These are phyloP conservation scores for Diaporthe ampelina DNA, from an alignment of 2,329 filamentous ascomycete genomes.

Conservation along the genomic window DNA sequence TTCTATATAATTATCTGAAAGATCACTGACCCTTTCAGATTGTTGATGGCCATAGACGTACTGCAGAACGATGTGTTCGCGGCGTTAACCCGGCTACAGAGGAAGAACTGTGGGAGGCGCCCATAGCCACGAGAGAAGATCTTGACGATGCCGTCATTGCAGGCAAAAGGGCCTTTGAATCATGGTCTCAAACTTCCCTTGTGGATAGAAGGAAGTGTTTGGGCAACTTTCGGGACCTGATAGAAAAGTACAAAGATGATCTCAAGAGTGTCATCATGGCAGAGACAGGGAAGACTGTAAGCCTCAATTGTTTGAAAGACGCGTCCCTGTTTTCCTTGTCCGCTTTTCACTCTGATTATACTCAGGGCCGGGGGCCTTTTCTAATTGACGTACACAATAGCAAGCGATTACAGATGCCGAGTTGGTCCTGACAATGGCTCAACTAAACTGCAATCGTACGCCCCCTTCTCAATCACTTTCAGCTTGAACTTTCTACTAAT, in stretches of 20 bases:
- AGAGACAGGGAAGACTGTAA: constrained; percentile 20
- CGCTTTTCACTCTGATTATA: no score
- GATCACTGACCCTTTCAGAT: not conserved
- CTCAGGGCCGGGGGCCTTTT: no score
- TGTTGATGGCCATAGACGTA: constrained; percentile 3
- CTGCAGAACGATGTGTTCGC: not conserved
- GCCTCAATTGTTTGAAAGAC: no score
- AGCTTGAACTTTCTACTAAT: not conserved
- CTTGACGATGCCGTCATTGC: constrained; percentile 8
- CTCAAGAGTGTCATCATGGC: constrained; percentile 7
- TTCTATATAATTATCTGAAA: not conserved
- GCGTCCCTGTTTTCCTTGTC: no score
- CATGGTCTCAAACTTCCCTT: constrained; percentile 5
- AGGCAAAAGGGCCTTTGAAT: not conserved
- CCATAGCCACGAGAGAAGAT: constrained; percentile 6
- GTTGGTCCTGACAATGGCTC: constrained; percentile 13
- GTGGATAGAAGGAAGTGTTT: not conserved
- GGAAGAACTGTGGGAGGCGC: constrained; percentile 5
- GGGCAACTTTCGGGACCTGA: constrained; percentile 7
- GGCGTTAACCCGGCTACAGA: constrained; percentile 2
- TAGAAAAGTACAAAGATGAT: constrained; percentile 1
- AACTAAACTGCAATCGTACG: constrained; percentile 1
- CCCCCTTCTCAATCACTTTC: no score
- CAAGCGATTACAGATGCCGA: constrained; percentile 11
- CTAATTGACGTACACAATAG: no score